Base-by-base conservation (phyloP, 2,329 filamentous ascomycete genomes). In the Colletotrichum eremochloae region DNA sequence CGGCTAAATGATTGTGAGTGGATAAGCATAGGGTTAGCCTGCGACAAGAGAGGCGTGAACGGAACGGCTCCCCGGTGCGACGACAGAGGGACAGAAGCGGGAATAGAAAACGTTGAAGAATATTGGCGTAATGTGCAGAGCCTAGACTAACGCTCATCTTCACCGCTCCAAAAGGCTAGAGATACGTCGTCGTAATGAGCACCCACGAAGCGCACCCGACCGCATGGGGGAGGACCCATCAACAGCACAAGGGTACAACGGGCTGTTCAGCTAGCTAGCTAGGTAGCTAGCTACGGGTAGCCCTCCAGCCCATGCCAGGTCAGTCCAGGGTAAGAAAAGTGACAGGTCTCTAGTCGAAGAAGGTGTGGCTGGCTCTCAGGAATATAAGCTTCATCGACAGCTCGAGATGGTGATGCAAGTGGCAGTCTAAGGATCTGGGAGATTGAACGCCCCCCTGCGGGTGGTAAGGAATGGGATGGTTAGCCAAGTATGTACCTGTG, bases 1-100 rank as follows among this genome's bases (percentile, higher is more conserved):
- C 71, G 71, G 67, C 62, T 67, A 73, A 71, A 71, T 73, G 62
- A 71, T 56, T 33, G 48, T 40, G 60, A 55, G 67, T 73, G 71
- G 71, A 48, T 61, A 71, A 42, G 44, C 53, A 60, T 69, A 63
- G 53, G 69, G 48, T 66, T 53, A 53, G 55, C 65, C 53, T 60
- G 53, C 36, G 36, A 58, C 29, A n/a, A 15, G 18, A 63, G 63
- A 71, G 65, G 68, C 68, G 68, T 71, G 68, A 53, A 64, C 66
- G 69, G 69, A 72, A 72, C 58, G 24, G 60, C 48, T 69, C 58
- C 66, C 66, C 69, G 60, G 65, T 57, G 64, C 44, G 52, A 68
- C 44, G 29, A 53, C 36, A 36, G 38, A 61, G n/a, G 36, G 48
- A 56, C 33, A 56, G 44, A 60, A 29, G 66, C 55, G 46, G 55